Percentiles rank a stretch among this genome's conserved stretches.
Conservation (phyloP, 2,329 filamentous ascomycete genomes). For the Diaporthe vexans region DNA sequence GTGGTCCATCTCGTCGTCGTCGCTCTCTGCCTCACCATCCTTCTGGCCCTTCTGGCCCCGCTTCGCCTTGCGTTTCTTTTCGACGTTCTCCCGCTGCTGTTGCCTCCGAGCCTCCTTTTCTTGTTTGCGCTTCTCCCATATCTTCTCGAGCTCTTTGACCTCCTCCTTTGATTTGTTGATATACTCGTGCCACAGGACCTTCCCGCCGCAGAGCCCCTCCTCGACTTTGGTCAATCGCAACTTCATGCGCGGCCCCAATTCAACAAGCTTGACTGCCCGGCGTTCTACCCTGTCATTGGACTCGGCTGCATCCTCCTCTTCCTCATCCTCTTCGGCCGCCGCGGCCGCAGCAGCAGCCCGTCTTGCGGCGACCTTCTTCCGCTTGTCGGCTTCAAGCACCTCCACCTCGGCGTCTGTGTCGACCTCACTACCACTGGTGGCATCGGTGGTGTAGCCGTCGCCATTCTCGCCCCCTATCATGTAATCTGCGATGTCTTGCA, state of each 20-base stretch:
- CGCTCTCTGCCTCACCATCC: conserved; percentile 56
- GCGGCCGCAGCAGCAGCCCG: conserved; percentile 62
- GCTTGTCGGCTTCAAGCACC: conserved; percentile 76
- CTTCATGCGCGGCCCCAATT: conserved; percentile 91
- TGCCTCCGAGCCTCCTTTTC: conserved; percentile 87
- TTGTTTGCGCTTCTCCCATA: conserved; percentile 82
- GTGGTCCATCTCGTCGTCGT: conserved; percentile 51
- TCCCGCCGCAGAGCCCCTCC: conserved; percentile 90
- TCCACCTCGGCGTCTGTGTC: conserved; percentile 98
- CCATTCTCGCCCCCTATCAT: conserved; percentile 86
- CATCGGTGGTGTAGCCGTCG: conserved; percentile 88
- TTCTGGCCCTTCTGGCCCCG: conserved; percentile 50
- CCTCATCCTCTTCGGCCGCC: conserved; percentile 60
- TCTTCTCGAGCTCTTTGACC: conserved; percentile 81
- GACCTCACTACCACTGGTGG: conserved; percentile 87
- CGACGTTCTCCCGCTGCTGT: conserved; percentile 90
- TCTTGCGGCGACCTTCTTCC: conserved; percentile 68
- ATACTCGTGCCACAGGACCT: conserved; percentile 98
- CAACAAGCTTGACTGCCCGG: conserved; percentile 90
- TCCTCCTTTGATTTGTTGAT: conserved; percentile 87
- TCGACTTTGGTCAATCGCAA: conserved; percentile 95
- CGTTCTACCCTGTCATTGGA: conserved; percentile 77
- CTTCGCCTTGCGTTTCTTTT: conserved; percentile 78
- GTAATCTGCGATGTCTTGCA: conserved; percentile 95
- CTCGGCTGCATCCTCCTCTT: conserved; percentile 53